phyloP scores from a whole-genome alignment of 1,284 basidiomycete genomes.

The Austroboletus novae-zelandiae region DNA sequence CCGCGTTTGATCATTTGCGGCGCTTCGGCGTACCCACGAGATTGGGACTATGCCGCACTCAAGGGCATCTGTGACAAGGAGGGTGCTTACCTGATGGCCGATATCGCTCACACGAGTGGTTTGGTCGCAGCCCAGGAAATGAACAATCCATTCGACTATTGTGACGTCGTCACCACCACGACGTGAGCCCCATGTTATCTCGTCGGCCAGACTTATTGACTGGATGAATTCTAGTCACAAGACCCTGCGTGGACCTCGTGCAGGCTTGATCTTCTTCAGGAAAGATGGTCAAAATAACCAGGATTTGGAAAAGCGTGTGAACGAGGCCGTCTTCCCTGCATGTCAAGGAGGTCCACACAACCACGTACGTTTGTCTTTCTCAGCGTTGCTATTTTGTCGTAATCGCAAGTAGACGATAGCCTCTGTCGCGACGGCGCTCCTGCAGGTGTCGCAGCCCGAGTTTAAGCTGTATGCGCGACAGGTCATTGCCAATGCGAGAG shows the following conservation, averaged over 20 bases:
- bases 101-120: conserved; percentile 98
- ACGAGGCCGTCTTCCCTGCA: conserved; percentile 99
- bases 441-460: conserved; percentile 87
- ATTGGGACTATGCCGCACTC: conserved; percentile 92
- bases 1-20: conserved; percentile 96
- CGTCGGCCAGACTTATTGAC: background rate
- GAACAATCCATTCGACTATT: conserved; percentile 93
- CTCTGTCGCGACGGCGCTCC: conserved; percentile 92
- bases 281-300: conserved; percentile 80
- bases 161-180: conserved; percentile 96
- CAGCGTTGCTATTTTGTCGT: background rate
- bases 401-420: conserved; percentile 78
- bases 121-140: conserved; percentile 93
- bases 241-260: conserved; percentile 97
- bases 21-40: conserved; percentile 97
- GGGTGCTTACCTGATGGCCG: conserved; percentile 90
- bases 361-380: conserved; percentile 62
- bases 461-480: conserved; percentile 95
- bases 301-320: conserved; percentile 94
- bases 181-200: conserved; percentile 52
- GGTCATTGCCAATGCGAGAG: conserved; percentile 85
- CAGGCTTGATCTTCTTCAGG: conserved; percentile 98
- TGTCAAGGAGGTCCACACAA: conserved; percentile 99
- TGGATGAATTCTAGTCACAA: conserved; percentile 69
- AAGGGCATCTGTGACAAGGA: conserved; percentile 85